Conservation (phyloP, 2,329 filamentous ascomycete species). For the Epichloe coenophiala region DNA sequence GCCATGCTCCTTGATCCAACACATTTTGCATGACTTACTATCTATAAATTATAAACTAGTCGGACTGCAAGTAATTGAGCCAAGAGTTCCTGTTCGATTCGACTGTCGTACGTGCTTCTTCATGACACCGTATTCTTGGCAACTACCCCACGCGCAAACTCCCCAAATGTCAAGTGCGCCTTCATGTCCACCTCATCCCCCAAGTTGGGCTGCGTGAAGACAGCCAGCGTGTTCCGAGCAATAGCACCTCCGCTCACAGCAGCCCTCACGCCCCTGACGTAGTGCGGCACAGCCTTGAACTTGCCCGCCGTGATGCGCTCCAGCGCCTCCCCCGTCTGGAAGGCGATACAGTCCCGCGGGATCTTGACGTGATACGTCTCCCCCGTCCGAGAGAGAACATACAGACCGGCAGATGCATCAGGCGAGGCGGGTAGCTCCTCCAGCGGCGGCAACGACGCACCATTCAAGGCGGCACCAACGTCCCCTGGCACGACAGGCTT, state of each 20-base stretch:
- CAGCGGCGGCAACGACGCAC: constrained; percentile 33
- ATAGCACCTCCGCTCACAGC: constrained; percentile 38
- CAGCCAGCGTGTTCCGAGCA: constrained; percentile 78
- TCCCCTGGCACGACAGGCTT: constrained; percentile 20
- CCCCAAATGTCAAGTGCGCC: constrained; percentile 56
- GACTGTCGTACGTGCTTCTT: neutral
- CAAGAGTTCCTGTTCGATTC: too few relatives aligned
- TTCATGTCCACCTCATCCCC: constrained; percentile 60
- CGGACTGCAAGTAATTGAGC: too few relatives aligned
- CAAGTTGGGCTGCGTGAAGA: constrained; percentile 94
- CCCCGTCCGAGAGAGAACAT: constrained; percentile 73
- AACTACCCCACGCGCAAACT: constrained; percentile 54
- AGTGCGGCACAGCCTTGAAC: constrained; percentile 93
- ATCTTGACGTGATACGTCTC: constrained; percentile 84
- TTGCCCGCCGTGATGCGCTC: constrained; percentile 82
- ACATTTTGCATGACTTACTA: too few relatives aligned
- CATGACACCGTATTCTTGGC: constrained; percentile 42
- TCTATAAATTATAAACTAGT: too few relatives aligned
- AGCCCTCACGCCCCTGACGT: constrained; percentile 64
- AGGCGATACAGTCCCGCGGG: constrained; percentile 80
- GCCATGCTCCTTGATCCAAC: too few relatives aligned
- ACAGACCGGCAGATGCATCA: constrained; percentile 76
- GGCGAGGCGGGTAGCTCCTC: constrained; percentile 63
- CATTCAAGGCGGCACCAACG: constrained; percentile 7
- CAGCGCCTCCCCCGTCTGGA: constrained; percentile 83